Conservation (phyloP, 352 stramenopile species). For the Pythium chondricola region DNA sequence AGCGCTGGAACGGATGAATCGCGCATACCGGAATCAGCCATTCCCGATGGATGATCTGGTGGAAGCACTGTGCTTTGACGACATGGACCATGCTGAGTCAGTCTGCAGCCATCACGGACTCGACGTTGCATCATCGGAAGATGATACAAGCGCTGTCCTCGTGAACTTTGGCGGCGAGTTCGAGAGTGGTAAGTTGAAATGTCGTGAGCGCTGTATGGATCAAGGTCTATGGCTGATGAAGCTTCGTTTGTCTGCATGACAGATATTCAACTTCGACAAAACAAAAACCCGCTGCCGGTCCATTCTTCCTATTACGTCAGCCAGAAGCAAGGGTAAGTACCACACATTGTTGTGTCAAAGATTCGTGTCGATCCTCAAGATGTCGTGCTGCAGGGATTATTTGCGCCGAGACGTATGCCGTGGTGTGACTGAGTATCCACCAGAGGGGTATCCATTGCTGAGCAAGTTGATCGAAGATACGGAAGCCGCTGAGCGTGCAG, state of each 20-base stretch:
- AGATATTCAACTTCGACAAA: conserved; percentile 64
- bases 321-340: conserved; percentile 73
- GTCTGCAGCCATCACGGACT: conserved; percentile 70
- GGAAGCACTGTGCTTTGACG: conserved; percentile 75
- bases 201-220: background rate
- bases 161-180: conserved; percentile 78
- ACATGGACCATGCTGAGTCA: conserved; percentile 56
- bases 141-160: conserved; percentile 37
- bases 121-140: conserved; percentile 30
- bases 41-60: conserved; percentile 63
- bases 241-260: background rate
- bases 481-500: conserved; percentile 46
- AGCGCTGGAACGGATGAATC: conserved; percentile 76
- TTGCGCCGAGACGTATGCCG: conserved; percentile 67
- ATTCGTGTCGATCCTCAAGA: too few species aligned
- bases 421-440: conserved; percentile 73
- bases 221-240: background rate
- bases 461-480: conserved; percentile 65
- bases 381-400: conserved; percentile 36
- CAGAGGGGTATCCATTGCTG: conserved; percentile 62
- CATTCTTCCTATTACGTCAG: conserved; percentile 59
- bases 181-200: conserved; percentile 47
- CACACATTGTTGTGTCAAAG: background rate
- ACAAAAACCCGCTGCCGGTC: conserved; percentile 57
- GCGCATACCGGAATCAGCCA: conserved; percentile 56